Base-by-base conservation (phyloP, 345 rosid genomes). In the Anastatica hierochuntica region DNA sequence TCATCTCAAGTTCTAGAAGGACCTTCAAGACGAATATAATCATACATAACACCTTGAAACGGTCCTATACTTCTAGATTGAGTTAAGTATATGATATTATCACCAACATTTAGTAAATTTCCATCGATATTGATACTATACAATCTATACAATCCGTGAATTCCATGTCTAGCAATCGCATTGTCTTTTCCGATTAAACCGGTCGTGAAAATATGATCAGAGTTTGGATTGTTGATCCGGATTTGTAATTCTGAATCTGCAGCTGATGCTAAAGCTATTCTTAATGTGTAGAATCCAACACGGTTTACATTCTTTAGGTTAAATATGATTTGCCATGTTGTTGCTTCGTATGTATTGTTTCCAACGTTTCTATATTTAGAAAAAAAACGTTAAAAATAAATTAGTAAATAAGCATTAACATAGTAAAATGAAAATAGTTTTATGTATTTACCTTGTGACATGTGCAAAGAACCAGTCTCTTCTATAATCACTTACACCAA, bases 391-490 rank as follows among this genome's bases (percentile, higher is more conserved):
- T n/a, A n/a, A n/a, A n/a, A n/a, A n/a, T n/a, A n/a, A n/a, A n/a
- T n/a, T n/a, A n/a, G n/a, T n/a, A n/a, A n/a, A n/a, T n/a, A n/a
- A n/a, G n/a, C n/a, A n/a, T n/a, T n/a, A n/a, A n/a, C n/a, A n/a
- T n/a, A n/a, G n/a, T n/a, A n/a, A n/a, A n/a, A n/a, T n/a, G n/a
- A n/a, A n/a, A n/a, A n/a, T n/a, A n/a, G n/a, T n/a, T n/a, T n/a
- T n/a, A n/a, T n/a, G n/a, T 24, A 24, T 40, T n/a, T 59, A 79
- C 96, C 97, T 80, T 3, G 78, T 63, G 50, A 83, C 94, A n/a
- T 88, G 97, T 24, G 88, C 95, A 70, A 60, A 88, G 74, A 88
- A 81, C 99, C 99, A 88, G 50, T 84, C 79, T 61, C 38, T 68
- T 34, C 14, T 43, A 24, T 77, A 71, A 52, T 88, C 64, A 27